These are phyloP conservation scores for Cercospora berteroae DNA, from an alignment of 2,329 filamentous ascomycete genomes.

Conservation along the genomic window DNA sequence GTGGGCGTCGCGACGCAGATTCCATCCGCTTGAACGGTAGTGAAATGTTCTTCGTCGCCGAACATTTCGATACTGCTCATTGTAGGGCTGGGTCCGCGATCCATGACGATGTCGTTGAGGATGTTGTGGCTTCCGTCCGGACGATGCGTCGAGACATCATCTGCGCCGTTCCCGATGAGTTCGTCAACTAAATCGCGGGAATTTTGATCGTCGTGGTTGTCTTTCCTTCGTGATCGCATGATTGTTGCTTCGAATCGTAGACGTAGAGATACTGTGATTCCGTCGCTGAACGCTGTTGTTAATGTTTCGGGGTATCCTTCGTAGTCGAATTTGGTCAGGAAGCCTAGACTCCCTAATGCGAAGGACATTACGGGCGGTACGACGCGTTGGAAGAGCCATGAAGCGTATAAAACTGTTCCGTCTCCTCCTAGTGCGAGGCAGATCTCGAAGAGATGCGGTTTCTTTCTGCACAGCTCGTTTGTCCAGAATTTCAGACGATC, in stretches of 20 bases:
- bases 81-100: constrained; percentile 88
- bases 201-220: constrained; percentile 35
- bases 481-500: constrained; percentile 78
- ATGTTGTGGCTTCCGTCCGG: constrained; percentile 86
- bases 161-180: constrained; percentile 79
- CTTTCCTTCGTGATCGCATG: constrained; percentile 69
- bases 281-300: constrained; percentile 70
- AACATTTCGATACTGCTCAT: constrained; percentile 93
- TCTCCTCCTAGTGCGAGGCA: constrained; percentile 79
- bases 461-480: constrained; percentile 69
- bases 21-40: constrained; percentile 87
- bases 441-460: constrained; percentile 89
- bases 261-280: constrained; percentile 82
- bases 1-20: constrained; percentile 93
- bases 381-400: constrained; percentile 93
- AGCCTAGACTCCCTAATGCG: constrained; percentile 84
- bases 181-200: constrained; percentile 79
- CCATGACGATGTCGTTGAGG: constrained; percentile 93
- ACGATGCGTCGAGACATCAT: constrained; percentile 78
- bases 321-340: constrained; percentile 96
- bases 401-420: constrained; percentile 94
- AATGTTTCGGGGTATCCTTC: constrained; percentile 68
- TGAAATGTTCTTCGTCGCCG: constrained; percentile 92
- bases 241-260: constrained; percentile 90
- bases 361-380: constrained; percentile 93